These are phyloP conservation scores for Fusarium sp. DNA, from an alignment of 2,329 filamentous ascomycete genomes.

Conservation along the genomic window DNA sequence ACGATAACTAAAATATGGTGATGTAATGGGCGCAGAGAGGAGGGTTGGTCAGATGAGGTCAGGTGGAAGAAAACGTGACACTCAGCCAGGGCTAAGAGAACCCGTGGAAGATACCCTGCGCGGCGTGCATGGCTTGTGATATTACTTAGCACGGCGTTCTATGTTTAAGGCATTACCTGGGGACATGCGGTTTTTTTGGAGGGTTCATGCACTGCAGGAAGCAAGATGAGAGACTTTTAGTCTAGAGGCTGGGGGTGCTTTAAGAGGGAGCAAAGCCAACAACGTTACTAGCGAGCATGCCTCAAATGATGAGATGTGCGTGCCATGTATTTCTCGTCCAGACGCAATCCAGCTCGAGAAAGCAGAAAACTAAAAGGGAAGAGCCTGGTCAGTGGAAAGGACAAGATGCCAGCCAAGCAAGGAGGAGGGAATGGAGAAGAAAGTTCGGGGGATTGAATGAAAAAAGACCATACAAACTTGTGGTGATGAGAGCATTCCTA, in stretches of 20 bases:
- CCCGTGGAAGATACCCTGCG: slow-evolving; percentile 46
- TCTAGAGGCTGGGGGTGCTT: slow-evolving; percentile 2
- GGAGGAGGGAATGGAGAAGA: slow-evolving; percentile 1
- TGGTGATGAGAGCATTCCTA: slow-evolving; percentile 33
- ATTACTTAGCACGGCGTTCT: slow-evolving; percentile 51
- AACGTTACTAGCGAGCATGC: not conserved
- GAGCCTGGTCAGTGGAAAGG: not conserved
- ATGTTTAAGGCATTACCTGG: slow-evolving; percentile 38
- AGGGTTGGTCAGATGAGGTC: not conserved
- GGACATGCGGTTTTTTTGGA: slow-evolving; percentile 31
- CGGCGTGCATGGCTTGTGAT: slow-evolving; percentile 44
- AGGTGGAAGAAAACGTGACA: slow-evolving; percentile 10
- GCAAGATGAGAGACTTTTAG: slow-evolving; percentile 12
- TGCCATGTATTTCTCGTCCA: slow-evolving; percentile 11
- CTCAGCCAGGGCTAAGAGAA: slow-evolving; percentile 31
- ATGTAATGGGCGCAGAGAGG: slow-evolving; percentile 28
- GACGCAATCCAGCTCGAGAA: not conserved
- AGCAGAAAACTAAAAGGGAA: slow-evolving; percentile 1
- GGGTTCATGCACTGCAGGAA: slow-evolving; percentile 24
- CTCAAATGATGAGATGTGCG: not conserved
- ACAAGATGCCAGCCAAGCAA: not conserved
- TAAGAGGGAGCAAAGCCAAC: slow-evolving; percentile 3
- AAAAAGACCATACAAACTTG: slow-evolving; percentile 10
- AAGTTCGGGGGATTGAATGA: slow-evolving; percentile 12
- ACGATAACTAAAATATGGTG: slow-evolving; percentile 23